phyloP scores from a whole-genome alignment of 2,329 filamentous ascomycete genomes.

The Penicillium frequentans region DNA sequence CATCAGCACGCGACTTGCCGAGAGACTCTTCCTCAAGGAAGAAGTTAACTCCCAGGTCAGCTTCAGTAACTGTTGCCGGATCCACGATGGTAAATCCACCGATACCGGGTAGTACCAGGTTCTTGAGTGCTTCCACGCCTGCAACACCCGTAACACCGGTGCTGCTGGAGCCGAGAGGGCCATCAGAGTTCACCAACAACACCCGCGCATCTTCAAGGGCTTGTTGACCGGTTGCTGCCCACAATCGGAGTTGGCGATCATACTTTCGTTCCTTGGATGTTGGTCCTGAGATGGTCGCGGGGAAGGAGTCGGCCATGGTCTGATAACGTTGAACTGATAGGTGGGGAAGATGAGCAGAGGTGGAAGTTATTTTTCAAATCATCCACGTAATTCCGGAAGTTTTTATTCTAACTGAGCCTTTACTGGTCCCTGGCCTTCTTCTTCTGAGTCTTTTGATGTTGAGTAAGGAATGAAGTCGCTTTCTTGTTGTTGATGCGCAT shows the following conservation, averaged over 20 bases:
- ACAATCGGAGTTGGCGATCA: slow-evolving; percentile 90
- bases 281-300: slow-evolving; percentile 44
- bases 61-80: slow-evolving; percentile 70
- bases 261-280: slow-evolving; percentile 74
- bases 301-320: slow-evolving; percentile 39
- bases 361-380: not conserved
- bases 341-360: not conserved
- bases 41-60: slow-evolving; percentile 93
- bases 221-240: slow-evolving; percentile 88
- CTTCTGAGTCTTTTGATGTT: not conserved
- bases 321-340: not conserved
- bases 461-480: not conserved
- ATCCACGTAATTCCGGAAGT: not conserved
- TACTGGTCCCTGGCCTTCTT: not conserved
- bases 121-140: slow-evolving; percentile 90
- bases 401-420: not conserved
- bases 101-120: slow-evolving; percentile 90
- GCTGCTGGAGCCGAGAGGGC: slow-evolving; percentile 35
- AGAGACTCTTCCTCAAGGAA: slow-evolving; percentile 80
- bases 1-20: slow-evolving; percentile 75
- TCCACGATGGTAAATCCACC: slow-evolving; percentile 92
- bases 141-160: slow-evolving; percentile 71
- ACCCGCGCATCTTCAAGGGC: slow-evolving; percentile 89
- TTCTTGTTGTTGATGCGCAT: not conserved
- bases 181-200: slow-evolving; percentile 76